Base-by-base conservation (phyloP, 225 moss, liverwort and hornwort genomes). In the Pseudoscleropodium purum region DNA sequence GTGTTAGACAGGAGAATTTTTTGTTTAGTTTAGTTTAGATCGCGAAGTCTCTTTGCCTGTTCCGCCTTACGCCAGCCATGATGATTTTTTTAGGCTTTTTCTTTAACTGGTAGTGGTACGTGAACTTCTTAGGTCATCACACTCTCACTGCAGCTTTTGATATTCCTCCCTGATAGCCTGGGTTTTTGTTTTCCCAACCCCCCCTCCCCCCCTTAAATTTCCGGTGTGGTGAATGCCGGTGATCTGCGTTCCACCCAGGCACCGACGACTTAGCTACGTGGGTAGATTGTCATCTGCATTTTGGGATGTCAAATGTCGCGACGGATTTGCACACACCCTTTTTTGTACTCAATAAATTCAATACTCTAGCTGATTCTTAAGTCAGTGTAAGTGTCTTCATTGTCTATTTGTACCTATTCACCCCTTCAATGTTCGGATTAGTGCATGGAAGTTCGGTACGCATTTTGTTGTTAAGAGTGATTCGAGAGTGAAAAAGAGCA, bases 11-110 rank as follows among this genome's bases (percentile, higher is more conserved):
- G 33, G 51, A 79, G 54, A 33, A 41, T 64, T 36, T 60, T 81
- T 61, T 33, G 18, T 9, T 33, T 41, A 20, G 24, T 75, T 30
- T 75, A 36, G 33, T 30, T 33, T 56, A 78, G 62, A 89, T 69
- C 90, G 82, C 60, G 47, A 75, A 91, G 87, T 81, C 78, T 89
- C 83, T 63, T 75, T 85, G 85, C 68, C 61, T 78, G 87, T 76
- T 92, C 90, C 81, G 84, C 89, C 87, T 88, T 61, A 23, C 66
- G n/a, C 72, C 64, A 59, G 74, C 47, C 69, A 27, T 57, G 45
- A 84, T 66, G 68, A 60, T 57, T 76, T 49, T 76, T 18, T 61
- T n/a, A n/a, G 49, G 13, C 49, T 78, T 68, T 49, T 69, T 59
- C 59, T 60, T 49, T 26, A 36, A 43, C 10, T 33, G 31, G 34